Base-by-base conservation (phyloP, 1,139 yeast genomes). In the Magnusiomyces sp. region DNA sequence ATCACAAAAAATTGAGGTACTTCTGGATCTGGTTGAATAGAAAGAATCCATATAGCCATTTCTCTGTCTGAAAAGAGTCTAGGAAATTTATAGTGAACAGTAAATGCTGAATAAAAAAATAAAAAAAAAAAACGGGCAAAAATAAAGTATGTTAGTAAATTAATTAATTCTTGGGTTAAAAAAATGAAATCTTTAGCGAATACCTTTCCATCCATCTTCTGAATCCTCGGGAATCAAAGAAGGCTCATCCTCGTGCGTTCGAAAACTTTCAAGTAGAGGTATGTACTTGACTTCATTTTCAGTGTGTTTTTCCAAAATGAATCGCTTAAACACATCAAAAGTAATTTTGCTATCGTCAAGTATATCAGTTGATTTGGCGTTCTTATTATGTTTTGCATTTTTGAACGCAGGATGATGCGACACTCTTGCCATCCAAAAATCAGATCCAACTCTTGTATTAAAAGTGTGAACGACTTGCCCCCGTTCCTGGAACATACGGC, bases 41-140 rank as follows among this genome's bases (percentile, higher is more conserved):
- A 66, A 48, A 76, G 71, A 19, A 82, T 69, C 71, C 81, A 74
- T 49, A 80, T 80, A 55, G 79, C 74, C 70, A 83, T 81, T 47
- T 77, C 79, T 31, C 92, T 60, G 48, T 63, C 64, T 10, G 54
- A 54, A 58, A 80, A 65, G 2, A 80, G 78, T 55, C 70, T 71
- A 13, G 77, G 80, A 50, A 80, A 71, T 55, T 68, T 66, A 65
- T 80, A 80, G 51, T 67, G 70, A 23, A 77, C 70, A 23, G 50
- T 48, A n/a, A 33, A 33, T 1, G 50, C 52, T 45, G 14, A n/a
- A n/a, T n/a, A 20, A 10, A 16, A 14, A 20, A 29, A n/a, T n/a
- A 17, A 16, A 36, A 38, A 39, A 23, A 27, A 10, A 4, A 17
- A n/a, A n/a, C n/a, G n/a, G n/a, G n/a, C n/a, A n/a, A n/a, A n/a